phyloP scores from a whole-genome alignment of 495 filamentous ascomycete genomes.

The Jackrogersella multiformis region DNA sequence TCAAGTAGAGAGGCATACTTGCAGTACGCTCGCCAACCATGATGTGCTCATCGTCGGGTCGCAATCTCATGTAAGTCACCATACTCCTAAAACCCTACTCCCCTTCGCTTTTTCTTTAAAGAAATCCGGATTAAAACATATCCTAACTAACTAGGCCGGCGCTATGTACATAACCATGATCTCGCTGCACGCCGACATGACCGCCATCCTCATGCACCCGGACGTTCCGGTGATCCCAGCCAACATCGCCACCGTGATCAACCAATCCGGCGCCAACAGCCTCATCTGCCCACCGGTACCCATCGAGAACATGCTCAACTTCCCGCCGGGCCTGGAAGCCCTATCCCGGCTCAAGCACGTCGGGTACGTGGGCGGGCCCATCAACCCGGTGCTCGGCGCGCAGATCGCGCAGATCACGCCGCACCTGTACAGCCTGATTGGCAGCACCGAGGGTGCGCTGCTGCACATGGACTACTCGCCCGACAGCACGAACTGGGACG shows the following conservation, averaged over 20 bases:
- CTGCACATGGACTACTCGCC: constrained; percentile 37
- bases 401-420: constrained; percentile 37
- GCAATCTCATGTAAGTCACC: constrained; percentile 37
- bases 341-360: constrained; percentile 38
- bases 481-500: constrained; percentile 37
- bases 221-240: constrained; percentile 33
- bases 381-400: constrained; percentile 39
- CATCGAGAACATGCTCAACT: constrained; percentile 42
- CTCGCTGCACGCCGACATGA: constrained; percentile 22
- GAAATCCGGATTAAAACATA: too few relatives aligned
- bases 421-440: constrained; percentile 41
- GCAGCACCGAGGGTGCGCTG: constrained; percentile 42
- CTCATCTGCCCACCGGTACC: constrained; percentile 36
- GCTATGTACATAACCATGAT: constrained; percentile 31
- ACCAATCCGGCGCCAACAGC: constrained; percentile 35
- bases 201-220: constrained; percentile 34
- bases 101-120: background rate
- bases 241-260: constrained; percentile 39
- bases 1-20: constrained; percentile 26
- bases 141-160: constrained; percentile 27
- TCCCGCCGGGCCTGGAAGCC: constrained; percentile 24
- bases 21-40: constrained; percentile 26
- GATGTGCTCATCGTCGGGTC: constrained; percentile 29
- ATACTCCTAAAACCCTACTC: background rate
- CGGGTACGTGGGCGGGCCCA: constrained; percentile 42